Evolutionary conservation across 2,329 filamentous ascomycete species (phyloP), one percentile per base, ranked within the genome.

Genomic region (Microsporum audouinii): DNA sequence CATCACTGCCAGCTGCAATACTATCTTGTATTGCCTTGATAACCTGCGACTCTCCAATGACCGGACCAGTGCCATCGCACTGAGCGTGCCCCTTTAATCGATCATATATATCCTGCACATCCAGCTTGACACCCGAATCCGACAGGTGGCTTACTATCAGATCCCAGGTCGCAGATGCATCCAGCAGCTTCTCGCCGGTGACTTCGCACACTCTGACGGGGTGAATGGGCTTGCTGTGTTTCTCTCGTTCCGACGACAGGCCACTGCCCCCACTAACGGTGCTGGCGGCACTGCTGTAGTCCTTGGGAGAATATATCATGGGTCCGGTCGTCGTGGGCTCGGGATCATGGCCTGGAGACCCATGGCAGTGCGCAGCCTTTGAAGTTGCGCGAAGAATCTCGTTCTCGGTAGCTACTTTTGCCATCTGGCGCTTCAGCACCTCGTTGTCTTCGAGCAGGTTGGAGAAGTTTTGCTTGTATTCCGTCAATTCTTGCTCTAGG

Each of bases 361-460:
- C n/a, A 29, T 61, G 67, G 70, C 63, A 64, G 77, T 73, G 66
- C 76, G 72, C 65, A 64, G 68, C 71, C 64, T 66, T 77, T 5
- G 86, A 85, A 1, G 90, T 95, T 4, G 90, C 90, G 55, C 90
- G 87, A 39, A 97, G 79, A 60, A 96, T 91, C 75, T 96, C 89
- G 72, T 96, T 96, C 72, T 97, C 91, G 6, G 90, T 96, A 63
- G 85, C 86, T 59, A 89, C 84, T 70, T 88, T 88, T 66, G 94
- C 88, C 33, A 96, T 79, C 69, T 95, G 87, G 23, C 88, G 84
- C 75, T 89, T 92, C 33, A 97, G 79, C 38, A 87, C 85, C 73
- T 95, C 89, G 71, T 96, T 96, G 72, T 96, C 91, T 51, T 86
- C 84, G 45, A 86, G 82, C 0, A 94, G 82, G 38, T 83, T 81